A percentile compares a stretch with the other conserved stretches of the same genome.
These are phyloP conservation scores for Trifolium subterraneum DNA, from an alignment of 306 rosid genomes.

Conservation along the genomic window DNA sequence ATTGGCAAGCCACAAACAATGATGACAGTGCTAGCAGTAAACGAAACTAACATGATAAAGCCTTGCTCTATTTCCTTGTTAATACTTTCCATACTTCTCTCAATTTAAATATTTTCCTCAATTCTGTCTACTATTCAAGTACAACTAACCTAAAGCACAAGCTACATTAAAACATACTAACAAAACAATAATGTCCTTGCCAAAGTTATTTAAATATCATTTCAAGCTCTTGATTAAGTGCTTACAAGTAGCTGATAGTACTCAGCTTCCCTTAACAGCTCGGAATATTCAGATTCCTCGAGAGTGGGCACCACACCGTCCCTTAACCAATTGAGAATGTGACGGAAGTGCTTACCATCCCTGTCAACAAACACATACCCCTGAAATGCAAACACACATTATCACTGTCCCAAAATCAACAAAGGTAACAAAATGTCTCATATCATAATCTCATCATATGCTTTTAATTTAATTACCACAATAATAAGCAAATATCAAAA, in stretches of 20 bases:
- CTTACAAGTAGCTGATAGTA: constrained; percentile 87
- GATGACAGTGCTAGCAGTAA: not conserved
- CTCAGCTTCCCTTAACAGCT: constrained; percentile 86
- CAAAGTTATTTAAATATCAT: not conserved
- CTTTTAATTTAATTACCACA: not conserved
- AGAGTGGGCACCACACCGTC: constrained; percentile 79
- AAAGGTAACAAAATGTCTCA: not conserved
- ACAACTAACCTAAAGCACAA: constrained; percentile 1
- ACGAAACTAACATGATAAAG: constrained; percentile 6
- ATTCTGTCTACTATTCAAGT: not conserved
- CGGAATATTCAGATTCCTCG: constrained; percentile 60
- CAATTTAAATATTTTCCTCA: not conserved
- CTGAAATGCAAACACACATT: constrained; percentile 50
- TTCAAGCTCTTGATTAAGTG: not conserved
- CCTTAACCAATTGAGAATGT: constrained; percentile 94
- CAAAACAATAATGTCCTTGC: not conserved
- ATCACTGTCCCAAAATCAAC: constrained; percentile 10
- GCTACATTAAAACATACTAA: not conserved
- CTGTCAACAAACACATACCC: constrained; percentile 87
- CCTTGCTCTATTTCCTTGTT: not conserved
- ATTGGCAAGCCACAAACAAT: not conserved
- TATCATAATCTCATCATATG: not conserved
- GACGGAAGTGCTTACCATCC: constrained; percentile 90
- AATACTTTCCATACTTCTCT: not conserved
- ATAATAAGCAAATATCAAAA: not conserved